Base-by-base conservation (phyloP, 306 rosid species). In the Lathyrus sativus region DNA sequence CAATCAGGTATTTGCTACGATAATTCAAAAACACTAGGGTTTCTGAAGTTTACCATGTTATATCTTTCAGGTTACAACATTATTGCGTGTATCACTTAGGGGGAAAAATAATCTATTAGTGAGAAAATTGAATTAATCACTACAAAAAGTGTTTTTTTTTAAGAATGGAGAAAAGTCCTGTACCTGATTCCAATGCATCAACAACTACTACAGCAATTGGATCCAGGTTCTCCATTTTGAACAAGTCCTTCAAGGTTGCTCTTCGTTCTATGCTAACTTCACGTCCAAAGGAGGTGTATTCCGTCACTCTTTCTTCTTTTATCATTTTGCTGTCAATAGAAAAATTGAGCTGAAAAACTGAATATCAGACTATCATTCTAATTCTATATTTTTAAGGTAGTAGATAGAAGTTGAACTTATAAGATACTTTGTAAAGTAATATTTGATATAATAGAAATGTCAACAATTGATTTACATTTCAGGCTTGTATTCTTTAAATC, bases 201-300 rank as follows among this genome's bases (percentile, higher is more conserved):
- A 18, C 65, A 37, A 22, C 59, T 43, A 14, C 66, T 67, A 11
- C 74, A 18, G 79, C 83, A 45, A 76, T 80, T 7, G 91, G 91
- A 14, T 74, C 72, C 39, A 84, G 75, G 78, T 77, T 74, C 59
- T 70, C 79, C 18, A 85, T 80, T 76, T 68, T 89, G 83, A 83
- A 78, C 54, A 83, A 85, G 55, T 85, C 96, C 9, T 86, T 89
- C 80, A 79, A 81, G 65, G 42, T 85, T 41, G 82, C 85, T 70
- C 24, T 81, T 5, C 84, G 82, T 49, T 71, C 88, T 58, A 72
- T 89, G 67, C 92, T 85, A 79, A 76, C 82, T 28, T 70, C 92
- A 42, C 85, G 82, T 77, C 77, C 90, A 29, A 79, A 83, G 71
- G 82, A 85, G 87, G 39, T 35, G 39, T 7, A 35, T 35, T 35